These are phyloP conservation scores for Wilhelminamyces savonicus DNA, from an alignment of 805 yeast species.

Conservation along the genomic window DNA sequence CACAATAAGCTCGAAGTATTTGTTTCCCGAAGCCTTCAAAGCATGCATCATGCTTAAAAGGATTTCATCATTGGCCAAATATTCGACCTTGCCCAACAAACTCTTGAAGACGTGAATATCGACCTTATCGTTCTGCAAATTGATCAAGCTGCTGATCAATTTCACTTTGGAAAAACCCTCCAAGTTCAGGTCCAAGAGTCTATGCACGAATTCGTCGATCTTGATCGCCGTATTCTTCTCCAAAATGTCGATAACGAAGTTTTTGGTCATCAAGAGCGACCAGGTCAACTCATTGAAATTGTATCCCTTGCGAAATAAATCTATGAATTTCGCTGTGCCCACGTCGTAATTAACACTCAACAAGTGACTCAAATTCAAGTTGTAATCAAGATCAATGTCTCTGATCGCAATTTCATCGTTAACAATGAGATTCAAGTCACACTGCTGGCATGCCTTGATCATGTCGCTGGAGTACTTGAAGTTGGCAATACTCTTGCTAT, in stretches of 20 bases:
- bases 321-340: constrained; percentile 21
- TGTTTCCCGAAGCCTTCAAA: constrained; percentile 9
- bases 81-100: no score
- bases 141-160: constrained; percentile 11
- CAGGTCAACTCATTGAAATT: constrained; percentile 27
- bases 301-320: constrained; percentile 22
- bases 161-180: constrained; percentile 3
- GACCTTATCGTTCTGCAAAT: constrained; percentile 18
- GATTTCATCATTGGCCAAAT: no score
- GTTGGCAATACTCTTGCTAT: neutral
- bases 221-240: constrained; percentile 11
- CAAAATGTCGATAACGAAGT: constrained; percentile 16
- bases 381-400: constrained; percentile 5
- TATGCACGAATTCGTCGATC: constrained; percentile 12
- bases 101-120: constrained; percentile 15
- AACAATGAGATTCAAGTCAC: constrained; percentile 1
- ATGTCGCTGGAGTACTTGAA: constrained; percentile 7
- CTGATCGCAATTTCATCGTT: neutral
- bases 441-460: constrained; percentile 5
- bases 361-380: constrained; percentile 19
- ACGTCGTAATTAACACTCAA: constrained; percentile 19
- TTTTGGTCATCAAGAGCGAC: constrained; percentile 21
- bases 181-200: constrained; percentile 16
- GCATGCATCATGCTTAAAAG: neutral
- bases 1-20: constrained; percentile 12